phyloP scores from a whole-genome alignment of 805 yeast genomes.

The Suhomyces prunicola region DNA sequence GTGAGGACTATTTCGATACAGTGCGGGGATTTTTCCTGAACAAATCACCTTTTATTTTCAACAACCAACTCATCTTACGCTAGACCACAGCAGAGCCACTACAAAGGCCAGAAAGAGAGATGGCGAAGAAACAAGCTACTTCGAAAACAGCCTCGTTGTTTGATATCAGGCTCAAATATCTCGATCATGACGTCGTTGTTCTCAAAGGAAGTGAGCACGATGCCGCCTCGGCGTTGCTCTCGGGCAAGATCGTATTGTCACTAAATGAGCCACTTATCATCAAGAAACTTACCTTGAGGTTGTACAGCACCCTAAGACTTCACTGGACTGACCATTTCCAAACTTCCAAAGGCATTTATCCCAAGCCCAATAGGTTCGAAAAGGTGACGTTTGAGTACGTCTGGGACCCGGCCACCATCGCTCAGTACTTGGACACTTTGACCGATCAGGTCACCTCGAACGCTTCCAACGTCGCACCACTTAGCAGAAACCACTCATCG shows the following conservation, averaged over 20 bases:
- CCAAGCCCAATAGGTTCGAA: constrained; percentile 52
- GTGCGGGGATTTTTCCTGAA: neutral
- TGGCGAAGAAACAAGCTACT: constrained; percentile 18
- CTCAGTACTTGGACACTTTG: constrained; percentile 34
- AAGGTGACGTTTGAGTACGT: constrained; percentile 68
- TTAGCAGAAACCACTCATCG: constrained; percentile 37
- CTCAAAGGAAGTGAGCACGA: constrained; percentile 75
- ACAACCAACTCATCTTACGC: too few species aligned
- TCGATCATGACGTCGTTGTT: constrained; percentile 75
- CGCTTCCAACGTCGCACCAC: neutral
- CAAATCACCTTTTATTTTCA: neutral
- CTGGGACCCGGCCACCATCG: constrained; percentile 70
- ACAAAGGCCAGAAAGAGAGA: neutral
- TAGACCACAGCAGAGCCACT: too few species aligned
- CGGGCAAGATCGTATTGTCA: constrained; percentile 76
- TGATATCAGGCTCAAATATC: constrained; percentile 57
- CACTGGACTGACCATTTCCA: constrained; percentile 58
- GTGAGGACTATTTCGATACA: neutral
- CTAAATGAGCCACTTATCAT: constrained; percentile 72
- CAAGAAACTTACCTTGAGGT: constrained; percentile 57
- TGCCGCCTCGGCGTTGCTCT: constrained; percentile 70
- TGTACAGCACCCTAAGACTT: constrained; percentile 65
- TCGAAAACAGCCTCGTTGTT: constrained; percentile 32
- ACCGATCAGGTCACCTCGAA: constrained; percentile 5
- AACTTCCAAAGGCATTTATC: constrained; percentile 43